A percentile compares a stretch with the other conserved stretches of the same genome.
phyloP scores from a whole-genome alignment of 225 moss, liverwort and hornwort genomes.

The Straminergon stramineum region DNA sequence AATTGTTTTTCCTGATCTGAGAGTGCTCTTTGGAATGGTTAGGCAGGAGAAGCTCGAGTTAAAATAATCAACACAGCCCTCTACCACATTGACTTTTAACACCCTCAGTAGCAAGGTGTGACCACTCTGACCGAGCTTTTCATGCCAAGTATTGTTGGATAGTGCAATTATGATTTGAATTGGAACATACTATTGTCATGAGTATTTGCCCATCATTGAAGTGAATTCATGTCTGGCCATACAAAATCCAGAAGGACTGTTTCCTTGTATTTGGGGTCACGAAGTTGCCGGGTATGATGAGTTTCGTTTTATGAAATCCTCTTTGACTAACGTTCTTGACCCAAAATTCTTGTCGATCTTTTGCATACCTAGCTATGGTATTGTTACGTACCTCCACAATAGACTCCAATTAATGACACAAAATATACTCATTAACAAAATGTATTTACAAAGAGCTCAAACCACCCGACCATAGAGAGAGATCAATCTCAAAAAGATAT shows the following conservation, averaged over 20 bases:
- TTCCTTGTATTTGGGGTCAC: slow-evolving; percentile 60
- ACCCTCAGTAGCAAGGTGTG: slow-evolving; percentile 58
- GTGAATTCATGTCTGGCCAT: not conserved
- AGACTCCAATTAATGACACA: no score
- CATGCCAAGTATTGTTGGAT: not conserved
- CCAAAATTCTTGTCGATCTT: not conserved
- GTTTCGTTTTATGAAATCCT: not conserved
- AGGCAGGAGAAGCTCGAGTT: slow-evolving; percentile 55
- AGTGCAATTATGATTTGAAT: not conserved
- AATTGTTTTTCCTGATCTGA: not conserved
- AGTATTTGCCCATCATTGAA: not conserved
- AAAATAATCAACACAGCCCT: slow-evolving; percentile 39
- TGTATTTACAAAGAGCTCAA: no score
- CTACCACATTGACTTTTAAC: slow-evolving; percentile 53
- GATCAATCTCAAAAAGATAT: no score
- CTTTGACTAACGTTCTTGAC: not conserved
- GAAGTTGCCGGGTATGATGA: slow-evolving; percentile 56
- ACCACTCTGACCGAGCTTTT: not conserved
- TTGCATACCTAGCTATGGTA: not conserved
- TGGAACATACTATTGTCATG: not conserved
- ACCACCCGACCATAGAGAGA: no score
- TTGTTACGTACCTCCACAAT: no score
- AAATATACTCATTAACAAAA: no score
- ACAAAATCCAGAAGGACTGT: slow-evolving; percentile 59
- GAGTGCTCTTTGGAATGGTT: not conserved